Conservation (phyloP, 257 asterid genomes). For the Plantago ovata region DNA sequence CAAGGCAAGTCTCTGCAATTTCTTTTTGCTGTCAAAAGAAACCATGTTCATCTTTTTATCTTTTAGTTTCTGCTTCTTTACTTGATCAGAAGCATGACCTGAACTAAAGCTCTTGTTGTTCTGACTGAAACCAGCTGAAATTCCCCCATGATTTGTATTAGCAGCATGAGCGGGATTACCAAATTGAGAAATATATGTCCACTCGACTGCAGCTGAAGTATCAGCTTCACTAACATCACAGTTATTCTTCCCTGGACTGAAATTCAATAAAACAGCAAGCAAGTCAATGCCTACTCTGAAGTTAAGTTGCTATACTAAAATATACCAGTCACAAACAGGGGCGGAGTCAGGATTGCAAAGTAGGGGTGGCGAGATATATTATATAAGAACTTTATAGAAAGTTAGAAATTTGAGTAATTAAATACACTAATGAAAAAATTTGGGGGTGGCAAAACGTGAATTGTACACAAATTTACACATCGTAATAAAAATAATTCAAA, state of each 20-base stretch:
- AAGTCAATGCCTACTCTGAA: slow-evolving; percentile 14
- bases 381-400: too few relatives aligned
- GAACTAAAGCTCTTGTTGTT: slow-evolving; percentile 29
- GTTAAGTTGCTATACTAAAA: not conserved
- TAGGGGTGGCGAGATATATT: too few relatives aligned
- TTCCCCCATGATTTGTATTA: slow-evolving; percentile 32
- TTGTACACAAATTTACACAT: too few relatives aligned
- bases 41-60: slow-evolving; percentile 27
- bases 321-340: too few relatives aligned
- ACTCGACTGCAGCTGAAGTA: slow-evolving; percentile 56
- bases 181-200: slow-evolving; percentile 38
- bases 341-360: too few relatives aligned
- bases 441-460: too few relatives aligned
- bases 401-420: too few relatives aligned
- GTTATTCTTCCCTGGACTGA: slow-evolving; percentile 87
- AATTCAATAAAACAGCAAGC: slow-evolving; percentile 21
- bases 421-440: too few relatives aligned
- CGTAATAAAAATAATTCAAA: too few relatives aligned
- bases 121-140: slow-evolving; percentile 32
- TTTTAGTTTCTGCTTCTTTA: slow-evolving; percentile 55
- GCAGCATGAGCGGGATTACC: slow-evolving; percentile 36
- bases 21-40: slow-evolving; percentile 28
- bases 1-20: slow-evolving; percentile 30
- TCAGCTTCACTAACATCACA: slow-evolving; percentile 73
- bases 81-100: slow-evolving; percentile 24